phyloP scores from a whole-genome alignment of 2,329 filamentous ascomycete genomes.

The Nemania serpens region DNA sequence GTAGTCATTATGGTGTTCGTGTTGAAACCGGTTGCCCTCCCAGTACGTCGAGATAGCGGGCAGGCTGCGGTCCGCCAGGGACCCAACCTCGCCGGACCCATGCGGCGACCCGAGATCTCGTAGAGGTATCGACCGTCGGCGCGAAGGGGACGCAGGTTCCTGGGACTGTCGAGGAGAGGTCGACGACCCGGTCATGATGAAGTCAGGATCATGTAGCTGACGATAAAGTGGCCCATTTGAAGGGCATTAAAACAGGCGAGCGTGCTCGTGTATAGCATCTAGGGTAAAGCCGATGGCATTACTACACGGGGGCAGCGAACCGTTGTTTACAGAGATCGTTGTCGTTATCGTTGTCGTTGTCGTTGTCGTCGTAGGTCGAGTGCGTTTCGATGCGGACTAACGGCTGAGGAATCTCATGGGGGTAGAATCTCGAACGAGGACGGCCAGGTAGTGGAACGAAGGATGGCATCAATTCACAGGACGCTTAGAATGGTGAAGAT shows the following conservation, averaged over 20 bases:
- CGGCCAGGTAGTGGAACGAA: slow-evolving; percentile 7
- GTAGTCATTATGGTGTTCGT: slow-evolving; percentile 43
- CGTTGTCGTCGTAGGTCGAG: neutral
- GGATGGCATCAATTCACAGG: slow-evolving; percentile 4
- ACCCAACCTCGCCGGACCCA: slow-evolving; percentile 28
- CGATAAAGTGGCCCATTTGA: slow-evolving; percentile 1
- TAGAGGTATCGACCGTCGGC: slow-evolving; percentile 70
- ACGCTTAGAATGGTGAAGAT: neutral
- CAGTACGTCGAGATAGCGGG: slow-evolving; percentile 58
- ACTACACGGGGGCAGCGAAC: neutral
- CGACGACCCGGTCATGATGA: slow-evolving; percentile 45
- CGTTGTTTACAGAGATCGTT: neutral
- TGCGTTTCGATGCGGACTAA: neutral
- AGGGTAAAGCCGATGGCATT: slow-evolving; percentile 14
- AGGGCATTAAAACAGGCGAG: slow-evolving; percentile 2
- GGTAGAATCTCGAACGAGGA: slow-evolving; percentile 15
- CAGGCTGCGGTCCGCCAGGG: slow-evolving; percentile 39
- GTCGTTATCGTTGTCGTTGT: neutral
- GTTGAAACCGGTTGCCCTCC: slow-evolving; percentile 50
- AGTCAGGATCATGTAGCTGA: slow-evolving; percentile 46
- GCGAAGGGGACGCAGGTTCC: slow-evolving; percentile 50
- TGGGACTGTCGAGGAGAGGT: slow-evolving; percentile 49
- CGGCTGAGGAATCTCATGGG: neutral
- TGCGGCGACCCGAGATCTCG: slow-evolving; percentile 56
- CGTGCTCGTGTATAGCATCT: slow-evolving; percentile 9